These are phyloP conservation scores for Urtica urens DNA, from an alignment of 306 rosid species.

Conservation along the genomic window DNA sequence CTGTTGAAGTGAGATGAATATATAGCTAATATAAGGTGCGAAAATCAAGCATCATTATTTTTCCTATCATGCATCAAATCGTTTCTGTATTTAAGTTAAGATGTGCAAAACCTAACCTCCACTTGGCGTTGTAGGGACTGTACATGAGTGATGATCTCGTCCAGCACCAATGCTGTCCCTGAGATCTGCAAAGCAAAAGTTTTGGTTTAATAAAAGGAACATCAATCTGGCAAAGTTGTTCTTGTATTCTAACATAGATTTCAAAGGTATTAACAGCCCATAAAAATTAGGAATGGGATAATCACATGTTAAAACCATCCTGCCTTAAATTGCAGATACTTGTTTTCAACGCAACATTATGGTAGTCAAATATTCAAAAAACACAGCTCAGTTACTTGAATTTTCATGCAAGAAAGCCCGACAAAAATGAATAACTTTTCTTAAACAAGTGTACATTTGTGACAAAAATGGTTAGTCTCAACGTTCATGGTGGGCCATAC, in stretches of 20 bases:
- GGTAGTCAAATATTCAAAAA: neutral
- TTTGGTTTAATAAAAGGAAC: neutral
- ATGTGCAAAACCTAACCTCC: constrained; percentile 65
- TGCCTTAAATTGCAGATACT: neutral
- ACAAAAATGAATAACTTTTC: neutral
- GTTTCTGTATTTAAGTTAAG: constrained; percentile 15
- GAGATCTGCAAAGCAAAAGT: constrained; percentile 56
- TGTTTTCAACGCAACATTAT: neutral
- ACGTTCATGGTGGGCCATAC: constrained; percentile 1
- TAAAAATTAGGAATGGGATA: neutral
- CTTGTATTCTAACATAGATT: neutral
- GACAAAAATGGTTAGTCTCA: neutral
- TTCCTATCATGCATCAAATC: neutral
- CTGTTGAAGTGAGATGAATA: too few relatives aligned
- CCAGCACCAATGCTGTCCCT: constrained; percentile 87
- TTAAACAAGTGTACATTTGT: neutral
- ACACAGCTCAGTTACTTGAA: neutral
- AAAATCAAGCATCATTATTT: too few relatives aligned
- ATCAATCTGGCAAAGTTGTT: neutral
- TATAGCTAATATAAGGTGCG: too few relatives aligned
- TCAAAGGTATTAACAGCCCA: neutral
- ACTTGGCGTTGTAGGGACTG: constrained; percentile 88
- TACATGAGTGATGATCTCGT: constrained; percentile 92
- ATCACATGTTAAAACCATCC: neutral
- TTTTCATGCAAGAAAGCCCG: neutral